These are phyloP conservation scores for Aspergillus carbonarius DNA, from an alignment of 2,329 filamentous ascomycete species.

Conservation along the genomic window DNA sequence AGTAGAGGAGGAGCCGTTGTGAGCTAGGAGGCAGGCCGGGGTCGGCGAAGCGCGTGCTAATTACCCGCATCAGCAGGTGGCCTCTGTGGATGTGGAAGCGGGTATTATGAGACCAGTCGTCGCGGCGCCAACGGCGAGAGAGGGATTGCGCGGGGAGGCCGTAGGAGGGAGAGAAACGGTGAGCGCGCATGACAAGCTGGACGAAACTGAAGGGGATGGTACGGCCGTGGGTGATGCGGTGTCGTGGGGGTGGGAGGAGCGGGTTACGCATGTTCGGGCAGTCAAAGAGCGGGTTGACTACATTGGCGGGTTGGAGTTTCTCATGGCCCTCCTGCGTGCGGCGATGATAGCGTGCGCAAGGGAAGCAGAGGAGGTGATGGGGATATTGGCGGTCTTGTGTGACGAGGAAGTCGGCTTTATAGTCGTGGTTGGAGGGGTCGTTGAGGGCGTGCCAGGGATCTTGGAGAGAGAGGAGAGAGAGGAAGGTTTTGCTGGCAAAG, in stretches of 20 bases:
- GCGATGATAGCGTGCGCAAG: conserved; percentile 56
- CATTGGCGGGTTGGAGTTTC: conserved; percentile 52
- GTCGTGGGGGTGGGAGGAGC: conserved; percentile 49
- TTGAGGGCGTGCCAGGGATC: conserved; percentile 41
- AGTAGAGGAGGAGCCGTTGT: conserved; percentile 58
- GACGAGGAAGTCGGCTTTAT: conserved; percentile 53
- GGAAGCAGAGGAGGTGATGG: conserved; percentile 59
- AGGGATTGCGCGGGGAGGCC: conserved; percentile 51
- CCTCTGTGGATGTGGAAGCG: conserved; percentile 56
- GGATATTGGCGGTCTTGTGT: conserved; percentile 54
- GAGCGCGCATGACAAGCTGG: conserved; percentile 55
- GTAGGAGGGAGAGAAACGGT: conserved; percentile 48
- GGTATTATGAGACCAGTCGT: conserved; percentile 56
- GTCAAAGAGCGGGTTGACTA: conserved; percentile 57
- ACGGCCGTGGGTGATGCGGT: conserved; percentile 55
- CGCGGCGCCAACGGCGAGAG: conserved; percentile 55
- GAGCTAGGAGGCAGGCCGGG: conserved; percentile 53
- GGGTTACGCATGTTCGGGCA: conserved; percentile 56
- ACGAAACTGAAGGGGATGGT: conserved; percentile 59
- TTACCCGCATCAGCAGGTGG: conserved; percentile 59
- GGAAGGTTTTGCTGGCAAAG: conserved; percentile 50
- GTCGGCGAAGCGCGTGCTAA: conserved; percentile 54
- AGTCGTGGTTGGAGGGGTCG: conserved; percentile 43
- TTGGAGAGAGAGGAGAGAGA: conserved; percentile 41
- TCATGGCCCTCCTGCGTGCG: conserved; percentile 56